phyloP scores from a whole-genome alignment of 75 land plant species.

The Selaginella moellendorffii region DNA sequence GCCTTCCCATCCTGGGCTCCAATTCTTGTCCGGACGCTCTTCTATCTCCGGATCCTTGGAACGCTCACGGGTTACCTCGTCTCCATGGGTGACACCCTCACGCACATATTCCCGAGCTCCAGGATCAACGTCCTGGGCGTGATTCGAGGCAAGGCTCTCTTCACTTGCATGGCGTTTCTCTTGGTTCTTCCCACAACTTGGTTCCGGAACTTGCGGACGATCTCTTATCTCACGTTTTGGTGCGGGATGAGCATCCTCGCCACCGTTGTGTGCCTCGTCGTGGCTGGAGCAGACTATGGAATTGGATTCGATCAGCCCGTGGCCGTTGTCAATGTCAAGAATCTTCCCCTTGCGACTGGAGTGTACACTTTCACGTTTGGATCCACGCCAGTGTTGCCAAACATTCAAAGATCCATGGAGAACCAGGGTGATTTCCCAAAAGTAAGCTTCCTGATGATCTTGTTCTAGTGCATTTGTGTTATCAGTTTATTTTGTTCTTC shows the following conservation, averaged over 20 bases:
- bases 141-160: background rate
- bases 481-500: no score
- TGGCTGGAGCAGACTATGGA: slow-evolving; percentile 2
- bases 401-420: slow-evolving; percentile 18
- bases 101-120: background rate
- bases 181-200: background rate
- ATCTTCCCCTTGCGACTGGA: slow-evolving; percentile 11
- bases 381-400: slow-evolving; percentile 15
- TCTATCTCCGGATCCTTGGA: slow-evolving; percentile 9
- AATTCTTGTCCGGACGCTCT: background rate
- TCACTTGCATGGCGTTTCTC: background rate
- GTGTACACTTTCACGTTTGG: slow-evolving; percentile 17
- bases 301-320: slow-evolving; percentile 16
- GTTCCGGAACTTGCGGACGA: background rate
- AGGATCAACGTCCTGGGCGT: background rate
- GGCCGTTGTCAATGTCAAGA: background rate
- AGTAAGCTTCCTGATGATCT: no score
- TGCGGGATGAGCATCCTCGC: slow-evolving; percentile 10
- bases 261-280: slow-evolving; percentile 10
- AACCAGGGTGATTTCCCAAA: slow-evolving; percentile 14
- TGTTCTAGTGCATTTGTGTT: no score
- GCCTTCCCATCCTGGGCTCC: background rate
- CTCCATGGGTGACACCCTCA: slow-evolving; percentile 13
- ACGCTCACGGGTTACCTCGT: slow-evolving; percentile 12
- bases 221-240: slow-evolving; percentile 15